Base-by-base conservation (phyloP, 768 basidiomycete species). In the Guyanaporus albipodus region DNA sequence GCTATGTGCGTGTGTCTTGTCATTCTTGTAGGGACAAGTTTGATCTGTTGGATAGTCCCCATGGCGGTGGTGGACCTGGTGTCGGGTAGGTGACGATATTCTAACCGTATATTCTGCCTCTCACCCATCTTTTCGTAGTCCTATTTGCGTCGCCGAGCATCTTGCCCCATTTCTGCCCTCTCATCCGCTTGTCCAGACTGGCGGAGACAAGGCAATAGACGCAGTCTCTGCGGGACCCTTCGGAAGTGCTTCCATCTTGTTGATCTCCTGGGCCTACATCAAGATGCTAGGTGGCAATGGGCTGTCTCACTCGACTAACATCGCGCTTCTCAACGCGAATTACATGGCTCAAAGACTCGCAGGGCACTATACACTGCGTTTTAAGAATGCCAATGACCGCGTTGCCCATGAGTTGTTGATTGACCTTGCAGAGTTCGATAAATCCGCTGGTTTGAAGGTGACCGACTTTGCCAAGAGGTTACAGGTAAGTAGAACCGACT, bases 201-300 rank as follows among this genome's bases (percentile, higher is more conserved):
- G 83, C 29, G 82, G 84, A 10, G 63, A 73, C n/a, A 68, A 79
- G 40, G 82, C 86, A 2, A 97, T 99, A 52, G 73, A 85, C 24
- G 89, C 96, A 6, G 86, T 98, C 37, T 82, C 95, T 8, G 90
- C 90, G 0, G 92, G 88, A 2, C 96, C 93, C 0, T 98, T 83
- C 62, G 95, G 96, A 36, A 94, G 91, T 54, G 90, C 96, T 3
- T 94, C 91, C 7, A 93, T 99, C 59, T 83, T 90, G 38, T 76
- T 94, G 50, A 97, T 98, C 59, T 97, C 94, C 0, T 98, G 95
- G 94, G 95, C 96, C 11, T 99, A 96, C 68, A 91, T 96, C 77
- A 95, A 90, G 73, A 98, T 99, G 96, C 80, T 99, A n/a, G 96
- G 96, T 22, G 95, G 94, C 8, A 72, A 80, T 45, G 96, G 96